Conservation (phyloP, 495 filamentous ascomycete species). For the Pyronema omphalodes region DNA sequence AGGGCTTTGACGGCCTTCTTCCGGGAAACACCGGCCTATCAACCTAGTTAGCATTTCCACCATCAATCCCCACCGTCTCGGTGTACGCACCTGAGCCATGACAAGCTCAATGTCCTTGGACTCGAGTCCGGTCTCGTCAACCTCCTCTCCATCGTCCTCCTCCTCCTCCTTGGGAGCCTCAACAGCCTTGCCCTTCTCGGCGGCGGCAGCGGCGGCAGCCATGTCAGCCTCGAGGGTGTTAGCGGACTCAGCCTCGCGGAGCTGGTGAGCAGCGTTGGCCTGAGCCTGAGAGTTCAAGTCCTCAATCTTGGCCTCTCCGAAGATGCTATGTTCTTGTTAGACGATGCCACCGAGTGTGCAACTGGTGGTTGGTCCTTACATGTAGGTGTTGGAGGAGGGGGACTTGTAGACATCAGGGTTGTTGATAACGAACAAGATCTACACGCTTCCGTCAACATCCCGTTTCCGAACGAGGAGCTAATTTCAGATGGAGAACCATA, state of each 20-base stretch:
- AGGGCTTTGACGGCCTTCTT: slow-evolving; percentile 98
- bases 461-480: background rate
- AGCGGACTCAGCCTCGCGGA: slow-evolving; percentile 47
- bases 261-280: slow-evolving; percentile 79
- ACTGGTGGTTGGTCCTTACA: slow-evolving; percentile 40
- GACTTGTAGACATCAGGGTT: slow-evolving; percentile 98
- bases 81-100: slow-evolving; percentile 43
- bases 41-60: slow-evolving; percentile 6
- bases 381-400: slow-evolving; percentile 95
- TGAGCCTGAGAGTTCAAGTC: slow-evolving; percentile 96
- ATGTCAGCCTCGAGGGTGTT: slow-evolving; percentile 31
- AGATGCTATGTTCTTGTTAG: slow-evolving; percentile 50
- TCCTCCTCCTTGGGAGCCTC: slow-evolving; percentile 71
- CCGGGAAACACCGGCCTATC: slow-evolving; percentile 76
- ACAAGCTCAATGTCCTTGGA: slow-evolving; percentile 98
- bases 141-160: slow-evolving; percentile 89
- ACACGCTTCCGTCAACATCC: background rate
- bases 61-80: background rate
- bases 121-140: slow-evolving; percentile 83
- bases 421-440: slow-evolving; percentile 99
- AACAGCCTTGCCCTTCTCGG: slow-evolving; percentile 48
- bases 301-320: slow-evolving; percentile 99
- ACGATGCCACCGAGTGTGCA: slow-evolving; percentile 6
- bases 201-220: slow-evolving; percentile 46
- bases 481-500: slow-evolving; percentile 36